Percentiles rank a stretch among this genome's conserved stretches.
Conservation (phyloP, 1,284 basidiomycete species). For the Trichosporon ovoides region DNA sequence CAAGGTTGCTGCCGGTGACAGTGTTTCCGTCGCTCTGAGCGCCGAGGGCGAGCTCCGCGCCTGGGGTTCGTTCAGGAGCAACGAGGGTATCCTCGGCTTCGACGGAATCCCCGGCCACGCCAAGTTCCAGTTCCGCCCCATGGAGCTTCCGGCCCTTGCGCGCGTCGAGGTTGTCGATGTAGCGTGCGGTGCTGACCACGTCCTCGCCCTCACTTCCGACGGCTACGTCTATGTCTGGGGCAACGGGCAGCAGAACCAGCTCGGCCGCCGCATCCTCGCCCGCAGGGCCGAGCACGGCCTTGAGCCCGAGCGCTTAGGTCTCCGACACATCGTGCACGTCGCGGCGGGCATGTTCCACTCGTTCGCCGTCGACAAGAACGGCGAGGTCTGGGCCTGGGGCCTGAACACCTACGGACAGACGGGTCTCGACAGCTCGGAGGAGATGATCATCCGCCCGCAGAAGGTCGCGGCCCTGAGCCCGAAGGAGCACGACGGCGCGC, state of each 20-base stretch:
- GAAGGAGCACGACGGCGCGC: slow-evolving; percentile 60
- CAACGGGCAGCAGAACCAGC: slow-evolving; percentile 77
- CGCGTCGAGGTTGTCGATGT: slow-evolving; percentile 60
- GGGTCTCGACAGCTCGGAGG: slow-evolving; percentile 51
- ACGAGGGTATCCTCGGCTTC: slow-evolving; percentile 81
- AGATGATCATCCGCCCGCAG: slow-evolving; percentile 64
- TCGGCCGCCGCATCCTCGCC: slow-evolving; percentile 77
- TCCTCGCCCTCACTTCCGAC: slow-evolving; percentile 75
- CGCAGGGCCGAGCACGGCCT: slow-evolving; percentile 72
- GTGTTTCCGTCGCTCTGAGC: slow-evolving; percentile 73
- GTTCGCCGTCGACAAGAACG: slow-evolving; percentile 77
- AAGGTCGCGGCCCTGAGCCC: slow-evolving; percentile 64
- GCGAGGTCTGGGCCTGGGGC: slow-evolving; percentile 85
- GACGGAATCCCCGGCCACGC: slow-evolving; percentile 55
- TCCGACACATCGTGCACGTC: slow-evolving; percentile 69
- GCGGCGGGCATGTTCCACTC: slow-evolving; percentile 80
- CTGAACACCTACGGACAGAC: slow-evolving; percentile 72
- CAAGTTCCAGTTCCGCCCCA: slow-evolving; percentile 50
- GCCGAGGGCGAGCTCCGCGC: slow-evolving; percentile 71
- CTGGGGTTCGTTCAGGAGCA: slow-evolving; percentile 84
- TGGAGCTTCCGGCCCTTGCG: slow-evolving; percentile 47
- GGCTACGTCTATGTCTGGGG: slow-evolving; percentile 75
- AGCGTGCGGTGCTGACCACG: slow-evolving; percentile 77
- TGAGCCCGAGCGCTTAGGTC: slow-evolving; percentile 67
- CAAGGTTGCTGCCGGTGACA: slow-evolving; percentile 74